Percentiles rank a stretch among this genome's conserved stretches.
phyloP scores from a whole-genome alignment of 108 stramenopile species.

The Craspedostauros australis region DNA sequence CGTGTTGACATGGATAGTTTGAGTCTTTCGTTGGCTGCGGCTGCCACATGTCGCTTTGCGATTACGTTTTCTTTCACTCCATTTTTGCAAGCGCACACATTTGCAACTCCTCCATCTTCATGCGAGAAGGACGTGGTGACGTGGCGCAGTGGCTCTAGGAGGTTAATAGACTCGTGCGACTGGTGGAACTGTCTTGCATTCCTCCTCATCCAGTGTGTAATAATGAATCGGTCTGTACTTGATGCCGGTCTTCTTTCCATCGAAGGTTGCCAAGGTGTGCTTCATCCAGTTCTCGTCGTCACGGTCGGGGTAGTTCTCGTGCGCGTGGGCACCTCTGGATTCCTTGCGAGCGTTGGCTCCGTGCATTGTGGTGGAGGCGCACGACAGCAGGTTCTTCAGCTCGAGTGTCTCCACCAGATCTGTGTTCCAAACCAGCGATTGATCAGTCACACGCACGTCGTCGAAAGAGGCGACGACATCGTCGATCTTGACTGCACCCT shows the following conservation, averaged over 20 bases:
- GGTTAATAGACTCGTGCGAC: constrained; percentile 96
- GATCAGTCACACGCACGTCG: constrained; percentile 88
- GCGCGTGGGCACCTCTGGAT: constrained; percentile 96
- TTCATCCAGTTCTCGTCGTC: constrained; percentile 98
- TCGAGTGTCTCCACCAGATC: constrained; percentile 97
- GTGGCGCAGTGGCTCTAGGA: too few species aligned
- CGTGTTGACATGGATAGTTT: too few species aligned
- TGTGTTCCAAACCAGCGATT: constrained; percentile 98
- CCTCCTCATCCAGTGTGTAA: constrained; percentile 93
- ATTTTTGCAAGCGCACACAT: too few species aligned
- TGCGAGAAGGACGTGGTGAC: too few species aligned
- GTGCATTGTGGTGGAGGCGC: constrained; percentile 97
- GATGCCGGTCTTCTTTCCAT: constrained; percentile 84
- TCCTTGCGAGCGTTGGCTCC: constrained; percentile 96
- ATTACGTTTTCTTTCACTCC: too few species aligned
- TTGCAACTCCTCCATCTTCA: too few species aligned
- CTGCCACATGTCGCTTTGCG: too few species aligned
- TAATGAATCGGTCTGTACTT: constrained; percentile 94
- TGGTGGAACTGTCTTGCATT: constrained; percentile 88
- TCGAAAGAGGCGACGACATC: constrained; percentile 78
- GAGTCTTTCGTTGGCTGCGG: too few species aligned
- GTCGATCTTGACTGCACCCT: constrained; percentile 88
- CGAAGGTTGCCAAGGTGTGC: constrained; percentile 94
- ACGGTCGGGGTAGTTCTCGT: constrained; percentile 93
- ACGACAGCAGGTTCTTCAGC: constrained; percentile 84